Evolutionary conservation across 345 rosid genomes (phyloP), one percentile per base, ranked within the genome.

Genomic region (Eucalyptus polybractea): DNA sequence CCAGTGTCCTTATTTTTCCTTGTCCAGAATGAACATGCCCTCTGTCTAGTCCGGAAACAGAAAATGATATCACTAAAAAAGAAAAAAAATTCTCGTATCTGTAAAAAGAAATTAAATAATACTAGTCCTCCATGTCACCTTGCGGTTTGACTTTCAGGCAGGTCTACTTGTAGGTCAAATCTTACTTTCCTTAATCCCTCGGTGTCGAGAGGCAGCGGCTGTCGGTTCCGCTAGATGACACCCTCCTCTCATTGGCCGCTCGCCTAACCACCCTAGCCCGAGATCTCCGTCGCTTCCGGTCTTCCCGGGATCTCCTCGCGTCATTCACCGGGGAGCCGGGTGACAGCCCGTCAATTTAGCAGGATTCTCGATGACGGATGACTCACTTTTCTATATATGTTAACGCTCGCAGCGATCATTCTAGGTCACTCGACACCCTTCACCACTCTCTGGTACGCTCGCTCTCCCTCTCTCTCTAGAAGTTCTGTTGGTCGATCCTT

Each of bases 371-470:
- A 54, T 13, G 19, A 6, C 25, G 8, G 25, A 40, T 17, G 7
- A 5, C 21, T 1, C 2, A 1, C 14, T 10, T 15, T 37, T 2
- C 13, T 37, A 3, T 37, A 0, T 65, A 19, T 19, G 45, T 21
- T 22, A 1, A 6, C 7, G 24, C 24, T 69, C 24, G 11, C 42
- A 17, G 13, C 2, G 44, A 56, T 56, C 62, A 2, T 19, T 12
- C 22, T 27, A 21, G 21, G 37, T 62, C 56, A 10, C 25, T 49
- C 10, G 4, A 22, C 31, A 51, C 51, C 21, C 49, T 33, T 44
- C 25, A 29, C 22, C 10, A 3, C 13, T 10, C 22, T 5, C 54
- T 8, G 24, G 81, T 47, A 37, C 69, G 17, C 29, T 65, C 58
- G 3, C 89, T 88, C 13, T 29, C 83, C 17, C 40, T 11, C 50